Conservation (phyloP, 352 stramenopile genomes). For the Pythium diclinum region DNA sequence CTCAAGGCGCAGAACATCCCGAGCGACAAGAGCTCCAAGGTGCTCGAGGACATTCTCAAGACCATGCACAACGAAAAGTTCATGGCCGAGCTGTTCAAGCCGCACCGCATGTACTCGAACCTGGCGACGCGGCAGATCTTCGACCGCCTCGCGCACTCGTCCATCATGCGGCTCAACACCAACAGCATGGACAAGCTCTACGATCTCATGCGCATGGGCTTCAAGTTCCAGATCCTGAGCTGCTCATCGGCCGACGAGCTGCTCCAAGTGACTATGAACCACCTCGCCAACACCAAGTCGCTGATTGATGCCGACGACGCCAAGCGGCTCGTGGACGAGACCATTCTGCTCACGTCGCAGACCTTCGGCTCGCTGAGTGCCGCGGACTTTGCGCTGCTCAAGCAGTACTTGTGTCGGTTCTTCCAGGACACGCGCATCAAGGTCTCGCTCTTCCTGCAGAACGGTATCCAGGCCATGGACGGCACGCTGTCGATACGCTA, state of each 20-base stretch:
- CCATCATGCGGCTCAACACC: constrained; percentile 93
- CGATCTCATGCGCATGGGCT: constrained; percentile 94
- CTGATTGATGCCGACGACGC: constrained; percentile 68
- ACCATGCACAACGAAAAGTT: constrained; percentile 93
- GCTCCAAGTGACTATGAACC: constrained; percentile 88
- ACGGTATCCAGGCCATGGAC: constrained; percentile 80
- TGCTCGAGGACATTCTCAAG: constrained; percentile 90
- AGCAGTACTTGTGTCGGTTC: constrained; percentile 86
- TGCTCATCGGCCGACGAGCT: constrained; percentile 82
- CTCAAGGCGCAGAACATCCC: constrained; percentile 90
- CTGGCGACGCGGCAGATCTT: constrained; percentile 89
- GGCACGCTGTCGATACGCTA: constrained; percentile 76
- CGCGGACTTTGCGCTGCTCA: constrained; percentile 78
- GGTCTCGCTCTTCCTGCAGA: constrained; percentile 90
- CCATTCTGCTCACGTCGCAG: constrained; percentile 70
- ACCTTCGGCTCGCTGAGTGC: constrained; percentile 63
- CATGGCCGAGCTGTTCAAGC: constrained; percentile 90
- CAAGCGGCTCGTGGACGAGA: constrained; percentile 71
- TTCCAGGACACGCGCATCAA: constrained; percentile 91
- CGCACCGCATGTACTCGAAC: constrained; percentile 90
- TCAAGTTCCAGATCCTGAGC: constrained; percentile 90
- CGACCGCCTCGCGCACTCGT: constrained; percentile 89
- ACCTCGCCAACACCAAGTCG: constrained; percentile 69
- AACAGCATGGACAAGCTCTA: constrained; percentile 95
- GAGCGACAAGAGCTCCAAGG: constrained; percentile 87